A percentile compares a stretch with the other conserved stretches of the same genome.
These are phyloP conservation scores for Suillus subluteus DNA, from an alignment of 768 basidiomycete genomes.

Conservation along the genomic window DNA sequence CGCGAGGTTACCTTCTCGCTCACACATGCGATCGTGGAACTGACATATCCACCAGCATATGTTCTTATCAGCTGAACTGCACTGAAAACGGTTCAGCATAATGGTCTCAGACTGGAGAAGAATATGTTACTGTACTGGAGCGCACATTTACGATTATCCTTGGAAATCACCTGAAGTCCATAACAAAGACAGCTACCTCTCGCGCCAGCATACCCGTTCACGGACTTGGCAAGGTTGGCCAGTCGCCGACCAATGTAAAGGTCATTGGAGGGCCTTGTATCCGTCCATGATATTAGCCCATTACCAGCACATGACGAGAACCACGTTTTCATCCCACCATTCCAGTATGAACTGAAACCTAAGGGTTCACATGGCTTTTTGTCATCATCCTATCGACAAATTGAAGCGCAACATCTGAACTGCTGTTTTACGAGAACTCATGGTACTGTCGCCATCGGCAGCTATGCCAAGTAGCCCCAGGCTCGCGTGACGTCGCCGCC, in stretches of 20 bases:
- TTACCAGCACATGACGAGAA: slow-evolving; percentile 2
- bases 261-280: background rate
- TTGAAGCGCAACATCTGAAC: background rate
- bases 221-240: too few species aligned
- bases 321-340: background rate
- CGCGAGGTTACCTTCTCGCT: too few species aligned
- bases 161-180: too few species aligned
- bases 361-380: slow-evolving; percentile 4
- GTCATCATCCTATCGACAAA: slow-evolving; percentile 1
- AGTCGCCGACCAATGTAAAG: background rate
- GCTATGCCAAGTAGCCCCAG: background rate
- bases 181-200: too few species aligned
- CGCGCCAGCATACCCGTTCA: too few species aligned
- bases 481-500: background rate
- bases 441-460: background rate
- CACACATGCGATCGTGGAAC: too few species aligned
- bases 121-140: too few species aligned
- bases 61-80: too few species aligned
- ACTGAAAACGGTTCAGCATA: too few species aligned
- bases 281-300: slow-evolving; percentile 3
- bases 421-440: background rate
- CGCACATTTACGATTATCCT: too few species aligned
- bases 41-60: too few species aligned
- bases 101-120: too few species aligned
- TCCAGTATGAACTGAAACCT: slow-evolving; percentile 4